Percentiles rank a stretch among this genome's conserved stretches.
Conservation (phyloP, 1,284 basidiomycete genomes). For the Moesziomyces antarcticus region DNA sequence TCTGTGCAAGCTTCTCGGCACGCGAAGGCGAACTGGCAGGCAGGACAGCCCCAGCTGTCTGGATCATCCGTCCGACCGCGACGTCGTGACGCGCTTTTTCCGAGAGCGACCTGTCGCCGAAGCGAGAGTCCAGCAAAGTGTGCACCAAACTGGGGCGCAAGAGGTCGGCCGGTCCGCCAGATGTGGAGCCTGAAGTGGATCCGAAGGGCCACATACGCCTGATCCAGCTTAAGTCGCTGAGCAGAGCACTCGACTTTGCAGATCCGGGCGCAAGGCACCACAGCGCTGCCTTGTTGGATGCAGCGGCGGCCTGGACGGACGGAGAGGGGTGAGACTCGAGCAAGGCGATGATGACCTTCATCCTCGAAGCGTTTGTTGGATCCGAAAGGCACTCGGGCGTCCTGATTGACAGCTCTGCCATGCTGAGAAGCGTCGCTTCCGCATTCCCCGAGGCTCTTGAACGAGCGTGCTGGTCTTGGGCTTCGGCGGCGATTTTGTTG, state of each 20-base stretch:
- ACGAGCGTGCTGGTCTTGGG: conserved; percentile 1
- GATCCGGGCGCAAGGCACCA: conserved; percentile 26
- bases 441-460: conserved; percentile 4
- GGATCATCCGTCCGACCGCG: conserved; percentile 34
- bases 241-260: conserved; percentile 16
- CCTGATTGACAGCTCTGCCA: conserved; percentile 35
- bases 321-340: conserved; percentile 22
- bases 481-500: conserved; percentile 15
- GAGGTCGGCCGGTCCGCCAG: conserved; percentile 33
- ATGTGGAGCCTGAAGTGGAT: conserved; percentile 4
- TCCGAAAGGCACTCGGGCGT: conserved; percentile 12
- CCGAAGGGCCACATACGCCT: conserved; percentile 25
- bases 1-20: conserved; percentile 15
- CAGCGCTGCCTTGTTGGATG: conserved; percentile 24
- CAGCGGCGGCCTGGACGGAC: conserved; percentile 25
- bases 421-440: conserved; percentile 27
- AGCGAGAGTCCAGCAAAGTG: conserved; percentile 34
- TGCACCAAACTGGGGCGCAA: conserved; percentile 34
- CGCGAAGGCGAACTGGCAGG: conserved; percentile 43
- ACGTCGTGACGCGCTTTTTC: conserved; percentile 37
- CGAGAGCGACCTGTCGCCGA: conserved; percentile 28
- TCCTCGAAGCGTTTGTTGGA: conserved; percentile 12
- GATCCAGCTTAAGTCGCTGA: conserved; percentile 37
- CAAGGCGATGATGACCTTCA: conserved; percentile 29
- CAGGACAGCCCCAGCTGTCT: conserved; percentile 28